Evolutionary conservation across 768 basidiomycete species (phyloP), one percentile per base, ranked within the genome.

Genomic region (Amanita rubescens): DNA sequence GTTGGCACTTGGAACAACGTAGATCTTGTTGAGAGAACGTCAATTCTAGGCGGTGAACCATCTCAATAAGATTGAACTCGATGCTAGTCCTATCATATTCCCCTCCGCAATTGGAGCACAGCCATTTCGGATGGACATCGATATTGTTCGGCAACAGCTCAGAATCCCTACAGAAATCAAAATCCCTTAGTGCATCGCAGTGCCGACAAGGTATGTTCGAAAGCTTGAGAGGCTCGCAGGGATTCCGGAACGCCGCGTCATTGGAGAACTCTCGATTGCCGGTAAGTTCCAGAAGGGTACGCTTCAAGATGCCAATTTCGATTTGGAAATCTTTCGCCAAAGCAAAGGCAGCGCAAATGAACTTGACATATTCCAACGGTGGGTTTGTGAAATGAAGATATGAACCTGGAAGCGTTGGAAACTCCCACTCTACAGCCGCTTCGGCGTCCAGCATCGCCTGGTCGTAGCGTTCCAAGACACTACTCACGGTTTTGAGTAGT

Each of bases 161-260:
- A 10, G 83, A 77, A 68, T 98, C 95, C 14, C 95, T 82, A 65
- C 95, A 97, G 62, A 99, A 89, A 67, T 99, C 96, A 62, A 99
- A 90, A 65, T 95, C 93, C 2, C 88, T 81, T 55, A 94, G 76
- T 12, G 74, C 70, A 65, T 93, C 94, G 69, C 90, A 98, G 61
- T 85, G 80, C 38, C 80, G 82, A 65, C 95, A 97, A 27, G 94
- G 89, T 34, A 97, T 87, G 65, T 90, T 90, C 41, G 84, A 74
- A 24, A 98, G 67, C 60, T 87, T 87, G 52, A 95, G 76, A 8
- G 90, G 82, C 64, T 92, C 86, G 70, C 94, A 97, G 0, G 94
- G 94, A 65, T 96, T 96, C 50, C 82, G 81, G 76, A 94, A 99
- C 1, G 76, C 67, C 3, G 94, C 94, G 47, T 94, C 89, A 49